Base-by-base conservation (phyloP, 768 basidiomycete genomes). In the Mycena rosella region DNA sequence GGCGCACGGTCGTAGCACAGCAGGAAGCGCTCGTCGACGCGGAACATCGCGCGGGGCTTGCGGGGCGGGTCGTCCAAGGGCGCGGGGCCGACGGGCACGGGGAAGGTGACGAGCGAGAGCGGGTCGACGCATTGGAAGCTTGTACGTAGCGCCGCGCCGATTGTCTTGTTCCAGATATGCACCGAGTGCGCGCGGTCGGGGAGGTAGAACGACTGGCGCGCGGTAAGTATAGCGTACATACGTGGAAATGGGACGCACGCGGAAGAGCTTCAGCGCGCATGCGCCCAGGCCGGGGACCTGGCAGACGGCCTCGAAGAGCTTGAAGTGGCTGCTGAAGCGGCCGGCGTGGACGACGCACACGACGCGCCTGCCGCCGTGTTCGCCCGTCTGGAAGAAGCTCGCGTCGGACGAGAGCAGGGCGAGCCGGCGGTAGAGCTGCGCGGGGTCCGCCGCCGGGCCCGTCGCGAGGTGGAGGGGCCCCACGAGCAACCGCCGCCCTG, bases 81-180 rank as follows among this genome's bases (percentile, higher is more conserved):
- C n/a, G 34, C 61, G 20, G 65, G 51, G 11, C n/a, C 48, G 2
- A 67, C 65, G 27, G 70, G 70, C n/a, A 71, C 58, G 36, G 65
- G 58, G 45, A 67, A 71, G 11, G 70, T 71, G 10, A 65, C 49
- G 20, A 71, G 56, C 18, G 65, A 64, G 1, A 61, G 13, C 17
- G 70, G 70, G 36, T 71, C 70, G 47, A 71, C 66, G 48, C 70
- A 71, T 22, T 67, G 70, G 59, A 71, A 71, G 7, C 70, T 63
- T 13, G 27, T 47, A 26, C 63, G 56, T 13, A 71, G 53, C 6
- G 26, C 54, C 3, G 59, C 70, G 59, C 70, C 66, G 24, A 71
- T 67, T 5, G 58, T 67, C 48, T 62, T 67, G 58, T 71, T 71
- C 55, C 54, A 63, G 32, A 71, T 71, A 62, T 71, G 62, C 58